Conservation (phyloP, 1,139 yeast genomes). For the Blastobotrys proliferans region DNA sequence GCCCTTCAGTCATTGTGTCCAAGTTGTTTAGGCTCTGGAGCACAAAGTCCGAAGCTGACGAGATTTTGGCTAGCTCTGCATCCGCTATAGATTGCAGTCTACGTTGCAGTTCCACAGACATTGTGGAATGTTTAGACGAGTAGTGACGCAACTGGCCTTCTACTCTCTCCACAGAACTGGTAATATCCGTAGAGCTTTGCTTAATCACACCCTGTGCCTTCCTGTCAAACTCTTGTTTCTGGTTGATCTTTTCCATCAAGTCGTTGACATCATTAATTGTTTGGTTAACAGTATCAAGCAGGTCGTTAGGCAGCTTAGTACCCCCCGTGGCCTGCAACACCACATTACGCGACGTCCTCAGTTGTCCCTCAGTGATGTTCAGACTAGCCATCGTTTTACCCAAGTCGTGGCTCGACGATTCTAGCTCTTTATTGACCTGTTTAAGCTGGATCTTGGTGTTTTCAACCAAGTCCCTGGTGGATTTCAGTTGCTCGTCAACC, state of each 20-base stretch:
- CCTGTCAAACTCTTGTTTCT: conserved; percentile 19
- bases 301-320: conserved; percentile 25
- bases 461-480: conserved; percentile 33
- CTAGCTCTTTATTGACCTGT: conserved; percentile 28
- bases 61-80: conserved; percentile 8
- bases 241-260: conserved; percentile 26
- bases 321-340: conserved; percentile 22
- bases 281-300: conserved; percentile 28
- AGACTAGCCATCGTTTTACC: conserved; percentile 20
- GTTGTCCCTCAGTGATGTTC: conserved; percentile 20
- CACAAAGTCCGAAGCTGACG: neutral
- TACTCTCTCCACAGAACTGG: conserved; percentile 9
- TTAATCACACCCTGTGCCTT: conserved; percentile 19
- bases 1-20: neutral
- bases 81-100: conserved; percentile 4
- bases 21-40: conserved; percentile 1
- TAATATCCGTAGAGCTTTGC: conserved; percentile 15
- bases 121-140: conserved; percentile 4
- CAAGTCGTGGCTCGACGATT: conserved; percentile 20
- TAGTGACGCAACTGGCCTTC: conserved; percentile 1
- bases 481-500: conserved; percentile 42
- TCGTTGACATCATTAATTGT: conserved; percentile 27
- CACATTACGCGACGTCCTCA: conserved; percentile 22
- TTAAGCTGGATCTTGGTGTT: conserved; percentile 25
- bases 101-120: neutral